These are phyloP conservation scores for Aspergillus aculeatus DNA, from an alignment of 2,329 filamentous ascomycete species.

Conservation along the genomic window DNA sequence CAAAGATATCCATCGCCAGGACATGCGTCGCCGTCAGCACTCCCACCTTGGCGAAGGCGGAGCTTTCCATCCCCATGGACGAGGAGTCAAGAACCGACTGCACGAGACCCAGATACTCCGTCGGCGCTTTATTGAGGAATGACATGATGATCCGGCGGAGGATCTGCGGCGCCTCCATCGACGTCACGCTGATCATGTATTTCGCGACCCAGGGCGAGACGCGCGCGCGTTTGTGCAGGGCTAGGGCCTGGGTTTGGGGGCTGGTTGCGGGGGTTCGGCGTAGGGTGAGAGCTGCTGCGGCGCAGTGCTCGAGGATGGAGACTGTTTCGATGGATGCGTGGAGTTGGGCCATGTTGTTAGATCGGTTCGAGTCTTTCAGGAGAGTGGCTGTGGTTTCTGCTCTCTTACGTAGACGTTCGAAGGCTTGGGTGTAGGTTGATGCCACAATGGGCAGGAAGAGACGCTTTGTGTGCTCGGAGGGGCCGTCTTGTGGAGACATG, in stretches of 20 bases:
- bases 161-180: conserved; percentile 31
- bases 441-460: conserved; percentile 19
- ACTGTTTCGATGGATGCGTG: conserved; percentile 20
- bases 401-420: conserved; percentile 12
- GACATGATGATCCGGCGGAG: conserved; percentile 41
- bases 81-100: conserved; percentile 30
- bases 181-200: conserved; percentile 39
- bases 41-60: neutral
- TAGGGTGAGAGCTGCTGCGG: conserved; percentile 17
- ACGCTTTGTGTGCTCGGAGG: conserved; percentile 17
- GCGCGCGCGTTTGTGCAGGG: conserved; percentile 10
- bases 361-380: conserved; percentile 2
- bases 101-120: conserved; percentile 35
- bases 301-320: conserved; percentile 21
- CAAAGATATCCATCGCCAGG: conserved; percentile 27
- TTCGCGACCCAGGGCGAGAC: conserved; percentile 38
- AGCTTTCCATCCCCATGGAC: neutral
- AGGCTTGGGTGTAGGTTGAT: conserved; percentile 16
- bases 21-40: conserved; percentile 13
- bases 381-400: conserved; percentile 9
- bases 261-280: neutral
- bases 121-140: conserved; percentile 43
- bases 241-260: neutral
- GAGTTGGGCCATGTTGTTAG: conserved; percentile 1
- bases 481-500: conserved; percentile 17